Base-by-base conservation (phyloP, 768 basidiomycete genomes). In the Tulasnella sp. region DNA sequence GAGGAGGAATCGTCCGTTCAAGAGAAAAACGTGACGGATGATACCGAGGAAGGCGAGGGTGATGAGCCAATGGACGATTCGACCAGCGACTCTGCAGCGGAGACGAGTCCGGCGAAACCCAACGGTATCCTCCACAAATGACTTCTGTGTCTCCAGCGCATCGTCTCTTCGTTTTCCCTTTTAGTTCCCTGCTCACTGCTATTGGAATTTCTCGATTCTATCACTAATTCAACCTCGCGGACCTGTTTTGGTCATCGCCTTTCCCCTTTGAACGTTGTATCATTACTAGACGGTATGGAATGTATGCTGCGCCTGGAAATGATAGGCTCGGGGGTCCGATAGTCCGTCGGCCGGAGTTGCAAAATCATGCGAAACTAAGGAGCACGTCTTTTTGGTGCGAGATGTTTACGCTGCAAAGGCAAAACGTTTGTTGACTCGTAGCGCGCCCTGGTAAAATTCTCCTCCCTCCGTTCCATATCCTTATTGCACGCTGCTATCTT, bases 1-100 rank as follows among this genome's bases (percentile, higher is more conserved):
- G 81, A 81, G 6, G 80, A 81, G 29, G 81, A 79, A 45, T 81
- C 81, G 31, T 77, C 40, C 12, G 73, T 69, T 8, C 75, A 78
- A 49, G 79, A 38, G 78, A 80, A 72, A n/a, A 40, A 39, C 6
- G 37, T 22, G 31, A 52, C 42, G n/a, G 76, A 6, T 17, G 76
- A 69, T 29, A 38, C 52, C 29, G 74, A 76, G 17, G 71, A 72
- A 40, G 39, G 34, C 15, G 39, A 42, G 11, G 34, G 31, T 9
- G 31, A 38, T 14, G 71, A 72, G 31, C 39, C n/a, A 14, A 42
- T 36, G 40, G 69, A 70, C 34, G 69, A 70, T 70, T 38, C 69
- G 25, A 36, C 71, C 49, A 72, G 39, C 49, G 39, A 42, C 39
- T 72, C 71, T 1, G 39, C 39, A 69, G 36, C 34, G 25, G 68